These are phyloP conservation scores for Coelastrella sp. DNA, from an alignment of 139 green algal species.

Conservation along the genomic window DNA sequence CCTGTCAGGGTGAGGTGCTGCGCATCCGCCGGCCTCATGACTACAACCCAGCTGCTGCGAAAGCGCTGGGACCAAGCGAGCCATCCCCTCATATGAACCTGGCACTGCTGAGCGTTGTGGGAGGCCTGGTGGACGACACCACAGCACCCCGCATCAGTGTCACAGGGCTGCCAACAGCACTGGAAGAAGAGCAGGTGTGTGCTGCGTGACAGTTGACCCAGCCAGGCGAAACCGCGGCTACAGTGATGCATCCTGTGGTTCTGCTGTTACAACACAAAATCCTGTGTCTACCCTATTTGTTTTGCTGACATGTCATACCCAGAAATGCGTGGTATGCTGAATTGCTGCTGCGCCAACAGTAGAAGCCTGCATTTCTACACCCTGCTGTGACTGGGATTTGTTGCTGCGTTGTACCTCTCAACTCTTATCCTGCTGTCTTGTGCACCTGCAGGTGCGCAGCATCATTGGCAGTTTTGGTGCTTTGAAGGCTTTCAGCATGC, in stretches of 20 bases:
- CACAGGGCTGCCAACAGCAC: constrained; percentile 52
- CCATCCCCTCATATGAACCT: constrained; percentile 61
- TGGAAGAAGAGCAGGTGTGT: constrained; percentile 65
- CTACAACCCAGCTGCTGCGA: constrained; percentile 58
- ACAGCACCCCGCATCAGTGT: constrained; percentile 60
- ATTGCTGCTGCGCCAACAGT: not conserved
- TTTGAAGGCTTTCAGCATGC: constrained; percentile 62
- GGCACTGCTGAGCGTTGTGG: constrained; percentile 55
- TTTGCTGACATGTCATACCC: not conserved
- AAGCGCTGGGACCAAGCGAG: constrained; percentile 57
- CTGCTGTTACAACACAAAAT: not conserved
- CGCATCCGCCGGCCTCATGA: constrained; percentile 65
- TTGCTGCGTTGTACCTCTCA: not conserved
- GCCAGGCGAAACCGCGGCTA: not conserved
- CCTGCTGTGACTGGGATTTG: not conserved
- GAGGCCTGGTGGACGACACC: constrained; percentile 60
- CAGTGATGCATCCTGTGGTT: not conserved
- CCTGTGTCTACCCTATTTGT: not conserved
- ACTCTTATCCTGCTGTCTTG: not conserved
- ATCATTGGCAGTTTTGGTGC: constrained; percentile 61
- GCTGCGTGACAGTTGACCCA: not conserved
- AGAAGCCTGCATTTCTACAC: not conserved
- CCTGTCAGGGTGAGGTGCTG: constrained; percentile 53
- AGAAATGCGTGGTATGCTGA: not conserved
- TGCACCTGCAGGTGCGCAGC: constrained; percentile 24